These are phyloP conservation scores for Wickerhamiella nectarea DNA, from an alignment of 805 yeast species.

Conservation along the genomic window DNA sequence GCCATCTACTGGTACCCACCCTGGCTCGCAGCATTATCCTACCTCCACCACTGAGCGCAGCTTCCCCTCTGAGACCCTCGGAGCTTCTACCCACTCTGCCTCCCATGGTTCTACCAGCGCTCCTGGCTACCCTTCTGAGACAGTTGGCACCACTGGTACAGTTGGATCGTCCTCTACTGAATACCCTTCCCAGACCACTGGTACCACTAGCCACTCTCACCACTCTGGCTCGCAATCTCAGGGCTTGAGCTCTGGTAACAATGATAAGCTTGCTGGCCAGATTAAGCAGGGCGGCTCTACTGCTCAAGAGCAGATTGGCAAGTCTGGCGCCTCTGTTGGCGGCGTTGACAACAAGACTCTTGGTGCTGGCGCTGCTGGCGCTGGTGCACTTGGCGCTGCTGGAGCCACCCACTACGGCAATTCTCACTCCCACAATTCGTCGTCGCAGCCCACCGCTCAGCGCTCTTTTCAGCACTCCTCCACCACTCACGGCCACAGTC, in stretches of 20 bases:
- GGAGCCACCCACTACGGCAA: neutral
- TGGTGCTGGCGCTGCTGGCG: slow-evolving; percentile 8
- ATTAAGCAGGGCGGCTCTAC: neutral
- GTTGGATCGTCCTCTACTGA: no score
- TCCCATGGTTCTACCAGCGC: no score
- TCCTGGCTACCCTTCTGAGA: no score
- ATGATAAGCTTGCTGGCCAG: neutral
- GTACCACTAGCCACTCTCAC: neutral
- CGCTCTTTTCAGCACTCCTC: no score
- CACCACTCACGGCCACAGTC: neutral
- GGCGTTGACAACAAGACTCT: neutral
- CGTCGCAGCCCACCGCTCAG: neutral
- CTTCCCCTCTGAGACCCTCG: no score
- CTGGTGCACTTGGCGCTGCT: slow-evolving; percentile 7
- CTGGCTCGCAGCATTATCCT: no score
- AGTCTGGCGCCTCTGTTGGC: neutral
- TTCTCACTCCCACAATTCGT: neutral
- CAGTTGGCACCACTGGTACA: no score
- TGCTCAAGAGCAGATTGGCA: neutral
- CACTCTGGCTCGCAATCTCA: neutral
- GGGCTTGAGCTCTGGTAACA: neutral
- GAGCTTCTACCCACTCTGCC: no score
- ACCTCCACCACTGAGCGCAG: no score
- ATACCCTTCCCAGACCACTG: no score
- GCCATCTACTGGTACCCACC: no score